Percentiles rank a stretch among this genome's conserved stretches.
Evolutionary conservation across 148 eudicot genomes (phyloP).

Genomic region (Euryodendron excelsum): DNA sequence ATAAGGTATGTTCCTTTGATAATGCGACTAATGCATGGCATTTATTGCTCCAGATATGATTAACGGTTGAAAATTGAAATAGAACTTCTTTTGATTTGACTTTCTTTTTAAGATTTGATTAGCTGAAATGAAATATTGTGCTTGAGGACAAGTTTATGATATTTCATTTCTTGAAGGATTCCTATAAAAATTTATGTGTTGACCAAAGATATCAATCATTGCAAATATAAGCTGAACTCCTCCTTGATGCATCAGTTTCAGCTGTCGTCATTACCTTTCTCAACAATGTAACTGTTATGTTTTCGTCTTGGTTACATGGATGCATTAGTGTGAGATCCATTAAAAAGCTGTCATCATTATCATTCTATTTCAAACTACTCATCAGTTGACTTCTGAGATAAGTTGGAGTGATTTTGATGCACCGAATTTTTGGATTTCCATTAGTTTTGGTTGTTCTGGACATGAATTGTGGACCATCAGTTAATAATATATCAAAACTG

Average conservation of each 20-base stretch:
- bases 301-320: background rate
- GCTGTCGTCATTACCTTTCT: background rate
- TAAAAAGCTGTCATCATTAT: background rate
- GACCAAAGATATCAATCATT: background rate
- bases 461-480: too few relatives aligned
- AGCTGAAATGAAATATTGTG: background rate
- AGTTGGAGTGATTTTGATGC: background rate
- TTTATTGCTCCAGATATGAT: too few relatives aligned
- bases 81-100: background rate
- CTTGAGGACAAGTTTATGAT: background rate
- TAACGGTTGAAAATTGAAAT: too few relatives aligned
- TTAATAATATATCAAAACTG: background rate
- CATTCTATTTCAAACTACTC: background rate
- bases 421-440: too few relatives aligned
- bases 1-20: constrained; percentile 47
- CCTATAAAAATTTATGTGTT: background rate
- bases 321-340: background rate
- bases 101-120: background rate
- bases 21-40: background rate
- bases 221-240: background rate
- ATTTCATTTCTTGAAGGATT: background rate
- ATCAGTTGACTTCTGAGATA: background rate
- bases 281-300: background rate
- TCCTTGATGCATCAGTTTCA: background rate
- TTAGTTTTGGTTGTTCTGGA: too few relatives aligned